A percentile compares a stretch with the other conserved stretches of the same genome.
Conservation (phyloP, 148 eudicot species). For the Rhododendron griersonianum region DNA sequence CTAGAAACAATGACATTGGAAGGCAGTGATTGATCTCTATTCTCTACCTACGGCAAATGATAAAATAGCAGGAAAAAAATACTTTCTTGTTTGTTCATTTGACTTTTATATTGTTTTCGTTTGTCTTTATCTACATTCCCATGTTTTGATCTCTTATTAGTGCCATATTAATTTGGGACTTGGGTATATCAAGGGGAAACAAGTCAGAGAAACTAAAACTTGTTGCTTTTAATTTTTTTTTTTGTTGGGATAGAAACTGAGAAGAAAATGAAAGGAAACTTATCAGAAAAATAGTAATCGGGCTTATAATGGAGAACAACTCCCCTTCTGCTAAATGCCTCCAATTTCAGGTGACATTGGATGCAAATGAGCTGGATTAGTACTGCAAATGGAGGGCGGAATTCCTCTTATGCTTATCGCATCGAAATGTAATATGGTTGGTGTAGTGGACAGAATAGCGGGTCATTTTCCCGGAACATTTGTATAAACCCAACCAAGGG, state of each 20-base stretch:
- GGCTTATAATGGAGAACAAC: not conserved
- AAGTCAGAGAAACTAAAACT: not conserved
- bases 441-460: no score
- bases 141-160: not conserved
- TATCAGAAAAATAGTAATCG: not conserved
- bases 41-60: not conserved
- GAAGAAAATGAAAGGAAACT: not conserved
- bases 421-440: not conserved
- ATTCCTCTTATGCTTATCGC: not conserved
- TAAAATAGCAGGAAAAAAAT: not conserved
- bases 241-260: not conserved
- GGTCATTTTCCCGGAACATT: no score
- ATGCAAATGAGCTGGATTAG: not conserved
- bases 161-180: not conserved
- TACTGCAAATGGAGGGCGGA: not conserved
- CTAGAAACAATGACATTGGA: not conserved
- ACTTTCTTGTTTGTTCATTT: not conserved
- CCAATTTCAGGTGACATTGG: not conserved
- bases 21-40: not conserved
- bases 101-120: not conserved
- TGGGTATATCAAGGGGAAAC: not conserved
- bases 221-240: not conserved
- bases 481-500: no score
- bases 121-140: not conserved
- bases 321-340: not conserved